Evolutionary conservation across 495 filamentous ascomycete species (phyloP).

Genomic region (Sphaerosporella brunnea): DNA sequence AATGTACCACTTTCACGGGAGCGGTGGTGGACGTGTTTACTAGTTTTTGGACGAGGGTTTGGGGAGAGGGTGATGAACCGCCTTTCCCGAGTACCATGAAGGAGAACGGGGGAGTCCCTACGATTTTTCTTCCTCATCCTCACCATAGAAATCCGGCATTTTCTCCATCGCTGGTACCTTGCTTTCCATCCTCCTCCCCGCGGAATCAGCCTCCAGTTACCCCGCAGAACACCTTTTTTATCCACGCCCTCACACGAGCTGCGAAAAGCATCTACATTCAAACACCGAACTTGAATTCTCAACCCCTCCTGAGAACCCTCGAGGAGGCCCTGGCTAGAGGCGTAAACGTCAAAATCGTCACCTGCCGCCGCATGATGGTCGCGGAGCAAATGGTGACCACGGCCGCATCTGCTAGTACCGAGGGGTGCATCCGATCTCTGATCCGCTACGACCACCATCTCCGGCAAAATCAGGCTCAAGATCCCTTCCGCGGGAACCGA

Average conservation of each 20-base stretch:
- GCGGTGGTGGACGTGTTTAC: constrained; percentile 36
- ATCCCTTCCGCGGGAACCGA: neutral
- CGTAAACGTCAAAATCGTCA: constrained; percentile 44
- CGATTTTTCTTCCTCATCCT: constrained; percentile 49
- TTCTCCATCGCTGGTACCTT: constrained; percentile 20
- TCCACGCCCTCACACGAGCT: constrained; percentile 37
- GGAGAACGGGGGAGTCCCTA: too few relatives aligned
- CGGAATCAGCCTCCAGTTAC: constrained; percentile 38
- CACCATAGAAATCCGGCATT: constrained; percentile 45
- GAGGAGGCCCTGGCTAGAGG: constrained; percentile 34
- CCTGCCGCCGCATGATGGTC: constrained; percentile 48
- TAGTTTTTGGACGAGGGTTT: constrained; percentile 40
- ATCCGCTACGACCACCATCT: constrained; percentile 22
- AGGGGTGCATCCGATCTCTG: constrained; percentile 38
- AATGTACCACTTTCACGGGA: constrained; percentile 43
- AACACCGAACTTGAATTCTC: constrained; percentile 52
- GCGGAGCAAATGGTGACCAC: constrained; percentile 56
- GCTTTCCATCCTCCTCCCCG: constrained; percentile 33
- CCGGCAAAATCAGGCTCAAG: neutral
- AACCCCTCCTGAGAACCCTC: constrained; percentile 36
- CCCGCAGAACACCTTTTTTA: constrained; percentile 46
- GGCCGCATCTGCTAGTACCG: constrained; percentile 34
- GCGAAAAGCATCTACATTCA: constrained; percentile 41
- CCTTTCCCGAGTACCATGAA: neutral
- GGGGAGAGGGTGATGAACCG: constrained; percentile 28